Evolutionary conservation across 306 rosid species (phyloP).

Genomic region (Spatholobus suberectus): DNA sequence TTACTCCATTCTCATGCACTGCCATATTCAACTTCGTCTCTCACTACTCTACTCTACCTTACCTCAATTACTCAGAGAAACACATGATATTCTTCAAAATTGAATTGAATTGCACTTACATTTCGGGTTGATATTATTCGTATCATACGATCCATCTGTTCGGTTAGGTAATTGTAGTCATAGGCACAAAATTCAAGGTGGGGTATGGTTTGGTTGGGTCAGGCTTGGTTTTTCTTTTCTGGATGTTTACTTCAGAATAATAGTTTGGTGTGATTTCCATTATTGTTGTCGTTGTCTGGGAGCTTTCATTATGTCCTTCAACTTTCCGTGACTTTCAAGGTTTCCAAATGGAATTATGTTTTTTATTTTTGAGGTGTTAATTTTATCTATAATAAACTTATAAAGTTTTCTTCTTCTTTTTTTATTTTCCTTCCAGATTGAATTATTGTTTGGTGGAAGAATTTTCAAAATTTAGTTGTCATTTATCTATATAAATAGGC

Average conservation of each 20-base stretch:
- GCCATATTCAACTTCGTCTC: neutral
- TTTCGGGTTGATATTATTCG: neutral
- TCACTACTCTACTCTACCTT: too few relatives aligned
- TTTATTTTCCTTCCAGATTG: neutral
- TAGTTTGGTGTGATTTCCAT: slow-evolving; percentile 53
- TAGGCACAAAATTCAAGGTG: slow-evolving; percentile 19
- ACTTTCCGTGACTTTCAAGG: slow-evolving; percentile 69
- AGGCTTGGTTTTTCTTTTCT: slow-evolving; percentile 15
- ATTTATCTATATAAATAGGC: slow-evolving; percentile 50
- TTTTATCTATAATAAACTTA: neutral
- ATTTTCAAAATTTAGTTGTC: slow-evolving; percentile 25
- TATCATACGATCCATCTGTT: slow-evolving; percentile 11
- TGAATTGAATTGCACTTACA: neutral
- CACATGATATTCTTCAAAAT: neutral
- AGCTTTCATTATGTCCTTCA: slow-evolving; percentile 55
- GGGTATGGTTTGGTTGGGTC: neutral
- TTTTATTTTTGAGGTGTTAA: neutral
- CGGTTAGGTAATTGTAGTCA: slow-evolving; percentile 15
- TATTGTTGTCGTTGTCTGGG: slow-evolving; percentile 49
- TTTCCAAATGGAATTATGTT: slow-evolving; percentile 21
- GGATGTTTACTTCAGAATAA: slow-evolving; percentile 22
- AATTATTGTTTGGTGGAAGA: slow-evolving; percentile 37
- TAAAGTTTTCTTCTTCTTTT: neutral
- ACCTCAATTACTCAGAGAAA: neutral
- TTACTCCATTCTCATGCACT: neutral